phyloP scores from a whole-genome alignment of 1,284 basidiomycete genomes.

The Puccinia coronata region DNA sequence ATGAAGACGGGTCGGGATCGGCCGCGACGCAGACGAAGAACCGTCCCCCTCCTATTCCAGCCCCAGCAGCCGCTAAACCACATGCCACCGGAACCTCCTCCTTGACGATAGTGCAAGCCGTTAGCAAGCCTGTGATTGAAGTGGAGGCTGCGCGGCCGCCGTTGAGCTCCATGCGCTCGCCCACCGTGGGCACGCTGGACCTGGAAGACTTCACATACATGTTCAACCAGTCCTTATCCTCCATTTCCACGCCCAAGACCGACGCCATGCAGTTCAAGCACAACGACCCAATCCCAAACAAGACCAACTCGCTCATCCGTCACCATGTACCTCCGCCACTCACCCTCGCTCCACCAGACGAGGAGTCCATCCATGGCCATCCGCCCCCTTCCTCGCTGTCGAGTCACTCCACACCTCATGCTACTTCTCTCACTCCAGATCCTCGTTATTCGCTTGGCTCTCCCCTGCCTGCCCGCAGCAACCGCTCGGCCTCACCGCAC shows the following conservation, averaged over 20 bases:
- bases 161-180: not conserved
- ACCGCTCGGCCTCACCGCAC: no score
- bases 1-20: not conserved
- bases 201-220: conserved; percentile 3
- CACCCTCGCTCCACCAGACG: no score
- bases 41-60: not conserved
- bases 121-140: not conserved
- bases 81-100: not conserved
- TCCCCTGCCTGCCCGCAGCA: not conserved
- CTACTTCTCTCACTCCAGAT: not conserved
- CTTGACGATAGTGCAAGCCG: not conserved
- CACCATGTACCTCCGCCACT: no score
- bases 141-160: not conserved
- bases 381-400: no score
- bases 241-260: not conserved
- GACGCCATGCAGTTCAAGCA: not conserved
- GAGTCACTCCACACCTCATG: no score
- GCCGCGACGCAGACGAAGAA: not conserved
- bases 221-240: not conserved
- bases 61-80: not conserved
- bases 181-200: not conserved
- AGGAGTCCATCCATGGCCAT: no score
- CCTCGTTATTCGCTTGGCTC: not conserved
- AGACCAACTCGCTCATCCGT: not conserved
- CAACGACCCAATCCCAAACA: not conserved